Evolutionary conservation across 2,329 filamentous ascomycete species (phyloP).

Genomic region (Xylaria sp.): DNA sequence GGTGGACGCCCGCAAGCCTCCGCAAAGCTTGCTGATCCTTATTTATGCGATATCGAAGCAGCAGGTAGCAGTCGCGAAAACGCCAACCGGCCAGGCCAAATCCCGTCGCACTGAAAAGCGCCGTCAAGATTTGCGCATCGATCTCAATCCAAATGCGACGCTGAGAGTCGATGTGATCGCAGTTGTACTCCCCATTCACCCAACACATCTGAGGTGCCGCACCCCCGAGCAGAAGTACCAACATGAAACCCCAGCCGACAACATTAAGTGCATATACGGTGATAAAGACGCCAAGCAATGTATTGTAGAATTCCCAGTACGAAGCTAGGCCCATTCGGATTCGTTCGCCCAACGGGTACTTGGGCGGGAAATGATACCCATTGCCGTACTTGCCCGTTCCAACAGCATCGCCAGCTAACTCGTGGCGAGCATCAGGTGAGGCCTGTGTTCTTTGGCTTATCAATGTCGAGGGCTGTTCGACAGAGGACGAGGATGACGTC

Average conservation of each 20-base stretch:
- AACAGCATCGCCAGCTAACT: slow-evolving; percentile 29
- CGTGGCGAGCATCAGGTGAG: slow-evolving; percentile 31
- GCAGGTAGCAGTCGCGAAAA: slow-evolving; percentile 77
- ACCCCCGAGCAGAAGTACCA: slow-evolving; percentile 83
- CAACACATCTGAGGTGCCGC: slow-evolving; percentile 74
- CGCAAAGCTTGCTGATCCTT: slow-evolving; percentile 64
- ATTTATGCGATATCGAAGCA: slow-evolving; percentile 66
- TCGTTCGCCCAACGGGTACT: slow-evolving; percentile 63
- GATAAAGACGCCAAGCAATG: slow-evolving; percentile 76
- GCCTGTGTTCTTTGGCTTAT: slow-evolving; percentile 31
- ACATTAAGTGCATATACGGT: slow-evolving; percentile 82
- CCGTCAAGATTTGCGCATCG: slow-evolving; percentile 82
- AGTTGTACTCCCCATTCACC: slow-evolving; percentile 55
- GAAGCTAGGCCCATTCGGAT: slow-evolving; percentile 62
- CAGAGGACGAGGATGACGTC: slow-evolving; percentile 29
- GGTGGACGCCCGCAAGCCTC: slow-evolving; percentile 74
- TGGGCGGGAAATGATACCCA: slow-evolving; percentile 69
- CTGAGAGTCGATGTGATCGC: slow-evolving; percentile 75
- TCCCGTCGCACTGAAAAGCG: slow-evolving; percentile 83
- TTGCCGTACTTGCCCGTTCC: slow-evolving; percentile 58
- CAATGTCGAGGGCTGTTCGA: slow-evolving; percentile 25
- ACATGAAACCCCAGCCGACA: slow-evolving; percentile 89
- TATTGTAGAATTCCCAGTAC: slow-evolving; percentile 76
- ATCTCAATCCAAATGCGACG: slow-evolving; percentile 86
- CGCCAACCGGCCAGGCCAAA: slow-evolving; percentile 87